Conservation (phyloP, 495 filamentous ascomycete species). For the Tuber melanosporum region DNA sequence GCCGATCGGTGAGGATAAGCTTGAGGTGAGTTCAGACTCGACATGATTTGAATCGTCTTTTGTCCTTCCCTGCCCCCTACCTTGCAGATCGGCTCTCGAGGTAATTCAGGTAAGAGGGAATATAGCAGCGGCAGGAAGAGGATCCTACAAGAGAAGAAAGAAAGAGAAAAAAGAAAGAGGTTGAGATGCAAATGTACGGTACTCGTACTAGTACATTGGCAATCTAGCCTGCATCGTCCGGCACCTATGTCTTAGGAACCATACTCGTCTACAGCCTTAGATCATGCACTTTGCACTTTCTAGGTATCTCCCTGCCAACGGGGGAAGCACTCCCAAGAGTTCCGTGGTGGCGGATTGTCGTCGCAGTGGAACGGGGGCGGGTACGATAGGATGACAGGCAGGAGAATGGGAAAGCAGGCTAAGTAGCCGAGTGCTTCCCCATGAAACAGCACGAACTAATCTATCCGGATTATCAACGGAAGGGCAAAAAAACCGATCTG, state of each 20-base stretch:
- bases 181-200: neutral
- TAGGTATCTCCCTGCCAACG: neutral
- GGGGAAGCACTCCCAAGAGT: neutral
- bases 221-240: neutral
- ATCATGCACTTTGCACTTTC: neutral
- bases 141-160: neutral
- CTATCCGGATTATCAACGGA: neutral
- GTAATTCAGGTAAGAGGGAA: neutral
- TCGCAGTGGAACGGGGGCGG: neutral
- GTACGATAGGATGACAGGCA: neutral
- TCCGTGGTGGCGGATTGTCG: neutral
- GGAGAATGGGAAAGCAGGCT: neutral
- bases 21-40: neutral
- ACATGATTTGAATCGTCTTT: neutral
- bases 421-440: conserved; percentile 2
- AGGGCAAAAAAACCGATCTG: neutral
- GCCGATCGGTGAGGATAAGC: neutral
- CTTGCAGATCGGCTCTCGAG: neutral
- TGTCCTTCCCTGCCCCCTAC: neutral
- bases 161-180: neutral
- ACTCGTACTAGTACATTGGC: neutral
- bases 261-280: neutral
- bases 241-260: neutral
- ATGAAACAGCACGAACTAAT: conserved; percentile 1
- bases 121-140: neutral